Conservation (phyloP, 305 asterid species). For the Galium porrigens region DNA sequence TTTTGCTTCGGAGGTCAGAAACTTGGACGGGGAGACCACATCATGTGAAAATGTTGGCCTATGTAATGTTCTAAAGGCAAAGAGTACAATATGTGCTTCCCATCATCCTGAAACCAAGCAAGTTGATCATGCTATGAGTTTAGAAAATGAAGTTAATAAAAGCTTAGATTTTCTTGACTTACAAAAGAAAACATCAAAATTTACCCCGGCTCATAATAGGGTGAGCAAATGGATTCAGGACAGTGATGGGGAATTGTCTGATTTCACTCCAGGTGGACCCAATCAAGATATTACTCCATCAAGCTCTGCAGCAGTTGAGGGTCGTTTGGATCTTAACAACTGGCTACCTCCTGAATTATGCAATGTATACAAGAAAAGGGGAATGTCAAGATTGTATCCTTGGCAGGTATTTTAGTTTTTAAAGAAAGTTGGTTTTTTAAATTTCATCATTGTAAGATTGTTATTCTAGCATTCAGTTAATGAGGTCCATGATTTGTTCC, state of each 20-base stretch:
- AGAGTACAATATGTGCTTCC: conserved; percentile 23
- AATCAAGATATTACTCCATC: conserved; percentile 50
- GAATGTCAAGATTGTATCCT: conserved; percentile 63
- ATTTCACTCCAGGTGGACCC: conserved; percentile 22
- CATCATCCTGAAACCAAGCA: conserved; percentile 19
- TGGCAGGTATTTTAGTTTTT: conserved; percentile 63
- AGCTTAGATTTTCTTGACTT: conserved; percentile 20
- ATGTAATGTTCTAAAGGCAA: conserved; percentile 20
- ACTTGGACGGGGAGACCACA: conserved; percentile 22
- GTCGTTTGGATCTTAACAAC: conserved; percentile 50
- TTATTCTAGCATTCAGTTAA: conserved; percentile 11
- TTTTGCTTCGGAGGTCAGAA: conserved; percentile 49
- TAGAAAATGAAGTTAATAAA: conserved; percentile 21
- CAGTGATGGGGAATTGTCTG: conserved; percentile 22
- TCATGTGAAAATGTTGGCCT: conserved; percentile 25
- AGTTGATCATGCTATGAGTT: conserved; percentile 15
- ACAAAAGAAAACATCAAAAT: conserved; percentile 22
- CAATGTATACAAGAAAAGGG: conserved; percentile 60
- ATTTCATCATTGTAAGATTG: conserved; percentile 2
- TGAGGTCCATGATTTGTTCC: conserved; percentile 15
- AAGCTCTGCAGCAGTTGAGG: conserved; percentile 37
- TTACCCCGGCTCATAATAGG: conserved; percentile 22
- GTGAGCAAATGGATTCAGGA: conserved; percentile 22
- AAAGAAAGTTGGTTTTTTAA: not conserved
- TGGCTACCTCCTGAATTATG: conserved; percentile 95